Evolutionary conservation across 2,329 filamentous ascomycete genomes (phyloP), one percentile per base, ranked within the genome.

Genomic region (Scedosporium minutisporum): DNA sequence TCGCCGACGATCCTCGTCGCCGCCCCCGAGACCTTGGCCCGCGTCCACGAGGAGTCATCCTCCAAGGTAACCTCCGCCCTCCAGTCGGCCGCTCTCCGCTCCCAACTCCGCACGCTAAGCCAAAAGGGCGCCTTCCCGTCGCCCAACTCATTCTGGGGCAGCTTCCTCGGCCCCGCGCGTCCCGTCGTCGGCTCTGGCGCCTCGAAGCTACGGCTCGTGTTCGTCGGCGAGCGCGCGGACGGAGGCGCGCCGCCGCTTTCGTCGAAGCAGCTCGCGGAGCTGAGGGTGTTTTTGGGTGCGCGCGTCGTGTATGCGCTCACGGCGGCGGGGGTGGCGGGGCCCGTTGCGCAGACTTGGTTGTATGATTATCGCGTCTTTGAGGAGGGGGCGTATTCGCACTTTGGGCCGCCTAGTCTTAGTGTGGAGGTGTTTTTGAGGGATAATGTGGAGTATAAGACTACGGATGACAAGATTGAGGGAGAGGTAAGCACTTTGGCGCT

Each of bases 231-330:
- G 70, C 84, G 87, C 27, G 82, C 83, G 27, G 88, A 87, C 33
- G 82, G 83, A 29, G 88, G 87, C 48, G 80, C 82, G 1, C 85
- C 87, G 1, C 81, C 83, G 1, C 77, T 97, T 12, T 88, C 83
- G 48, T 86, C 88, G 3, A 75, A 82, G 23, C 84, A 87, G 60
- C 80, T 97, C 48, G 91, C 89, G 0, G 91, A 97, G 70, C 76
- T 97, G 63, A 86, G 93, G 57, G 82, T 96, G 61, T 90, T 92
- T 73, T 90, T 89, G 1, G 85, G 88, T 29, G 88, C 91, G 1
- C 85, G 91, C 60, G 80, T 97, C 63, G 81, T 96, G 60, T 96
- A 97, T 73, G 93, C 92, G 3, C 80, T 99, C 62, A 89, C 91
- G 18, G 87, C 89, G 0, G 80, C 91, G 25, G 84, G 85, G 65